These are phyloP conservation scores for Chaetomiaceae sp. DNA, from an alignment of 2,329 filamentous ascomycete species.

Conservation along the genomic window DNA sequence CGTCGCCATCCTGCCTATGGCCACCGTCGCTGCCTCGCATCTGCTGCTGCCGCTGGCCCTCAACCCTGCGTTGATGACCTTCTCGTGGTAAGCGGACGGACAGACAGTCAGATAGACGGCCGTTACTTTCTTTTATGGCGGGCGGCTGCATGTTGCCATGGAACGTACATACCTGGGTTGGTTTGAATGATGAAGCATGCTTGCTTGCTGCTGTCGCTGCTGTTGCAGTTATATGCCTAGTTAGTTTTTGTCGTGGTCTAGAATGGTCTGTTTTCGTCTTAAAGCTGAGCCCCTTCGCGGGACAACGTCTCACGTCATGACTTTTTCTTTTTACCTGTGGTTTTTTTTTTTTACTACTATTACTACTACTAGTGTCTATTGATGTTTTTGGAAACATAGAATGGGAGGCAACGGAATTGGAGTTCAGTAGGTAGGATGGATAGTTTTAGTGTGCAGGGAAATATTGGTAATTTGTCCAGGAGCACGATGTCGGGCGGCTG, in stretches of 20 bases:
- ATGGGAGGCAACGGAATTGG: neutral
- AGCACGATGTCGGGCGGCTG: too few relatives aligned
- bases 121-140: too few relatives aligned
- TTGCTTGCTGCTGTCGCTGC: neutral
- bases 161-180: too few relatives aligned
- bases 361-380: conserved; percentile 1
- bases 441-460: neutral
- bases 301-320: conserved; percentile 8
- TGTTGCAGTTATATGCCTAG: too few relatives aligned
- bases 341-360: neutral
- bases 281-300: neutral
- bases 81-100: conserved; percentile 62
- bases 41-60: conserved; percentile 67
- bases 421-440: neutral
- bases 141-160: too few relatives aligned
- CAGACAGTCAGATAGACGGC: too few relatives aligned
- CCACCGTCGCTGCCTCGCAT: conserved; percentile 64
- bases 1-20: conserved; percentile 72
- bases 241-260: neutral
- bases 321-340: neutral
- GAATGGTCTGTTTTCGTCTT: neutral
- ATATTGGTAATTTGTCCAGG: neutral
- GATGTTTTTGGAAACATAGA: conserved; percentile 1
- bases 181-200: too few relatives aligned
- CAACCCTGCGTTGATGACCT: conserved; percentile 76